Base-by-base conservation (phyloP, 139 green algal genomes). In the Chlamydomonas schloesseri region DNA sequence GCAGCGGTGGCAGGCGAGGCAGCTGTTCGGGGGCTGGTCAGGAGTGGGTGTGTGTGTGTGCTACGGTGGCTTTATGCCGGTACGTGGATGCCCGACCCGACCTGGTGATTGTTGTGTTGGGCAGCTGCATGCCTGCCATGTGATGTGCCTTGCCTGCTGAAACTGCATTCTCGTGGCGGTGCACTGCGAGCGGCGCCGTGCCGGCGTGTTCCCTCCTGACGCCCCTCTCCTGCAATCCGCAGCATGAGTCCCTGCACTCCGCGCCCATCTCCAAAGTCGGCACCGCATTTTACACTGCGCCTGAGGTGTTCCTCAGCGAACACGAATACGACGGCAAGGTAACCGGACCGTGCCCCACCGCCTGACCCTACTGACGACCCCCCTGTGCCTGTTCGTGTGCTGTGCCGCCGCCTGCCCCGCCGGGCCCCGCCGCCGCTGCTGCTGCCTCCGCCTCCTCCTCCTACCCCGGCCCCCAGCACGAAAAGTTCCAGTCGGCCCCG, bases 401-500 rank as follows among this genome's bases (percentile, higher is more conserved):
- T 50, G 42, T 50, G 8, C 42, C 42, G 42, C 42, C 42, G 42
- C 42, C 42, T 50, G 60, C 68, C n/a, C 68, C 47, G 33, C 50
- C 46, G 29, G 18, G 67, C 34, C 68, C 50, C 64, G 67, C 53
- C 67, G 50, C 50, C 78, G 17, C 26, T 42, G 42, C 64, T 33
- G 26, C 42, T 26, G n/a, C n/a, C n/a, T n/a, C n/a, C n/a, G n/a
- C 64, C n/a, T n/a, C 31, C 13, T 73, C 13, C 62, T 21, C 20
- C 60, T 31, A 37, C 77, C 28, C 14, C 60, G 31, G 23, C 55
- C 28, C 73, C 28, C 79, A 97, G 92, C 91, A 97, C 88, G 94
- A 97, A 80, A 97, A 96, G 82, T 96, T 93, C 83, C 92, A 97
- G 89, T 95, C 90, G 70, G 95, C 95, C 0, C 95, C 94, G 9